Evolutionary conservation across 495 filamentous ascomycete species (phyloP), one percentile per base, ranked within the genome.

Genomic region (Schizothecium vesticola): DNA sequence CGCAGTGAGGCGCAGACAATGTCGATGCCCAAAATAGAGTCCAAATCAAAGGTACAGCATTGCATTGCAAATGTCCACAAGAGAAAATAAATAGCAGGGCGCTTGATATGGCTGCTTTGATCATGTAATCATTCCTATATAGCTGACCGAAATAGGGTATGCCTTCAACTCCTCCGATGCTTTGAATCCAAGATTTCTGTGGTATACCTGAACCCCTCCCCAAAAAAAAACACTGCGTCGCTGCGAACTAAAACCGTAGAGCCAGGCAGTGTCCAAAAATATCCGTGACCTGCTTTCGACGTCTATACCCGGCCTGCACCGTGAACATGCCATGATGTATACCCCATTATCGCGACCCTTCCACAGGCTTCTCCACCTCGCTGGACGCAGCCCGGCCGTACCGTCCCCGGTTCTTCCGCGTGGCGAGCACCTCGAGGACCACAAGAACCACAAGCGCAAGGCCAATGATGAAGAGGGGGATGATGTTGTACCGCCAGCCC

Each of bases 401-500:
- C 24, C 16, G 59, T 7, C 60, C 65, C 21, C 61, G n/a, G 13
- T 61, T 56, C 65, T 71, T 72, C 25, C 72, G 36, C 24, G 43
- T 23, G 36, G 69, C 59, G 64, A 70, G 19, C 62, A 76, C 19
- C 65, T 83, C 82, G 8, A 81, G 10, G 22, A 83, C 62, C 66
- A 85, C 81, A 68, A 88, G 72, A 1, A 75, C 76, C 29, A 83
- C 78, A 36, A 87, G 73, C 4, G 72, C 61, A 23, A 84, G 75
- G 19, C 80, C 81, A 12, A 83, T 59, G 12, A 86, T 56, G 64
- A 85, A 83, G 73, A 88, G 72, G 8, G 83, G 76, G 21, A 86
- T 81, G 61, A 86, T 72, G 76, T 87, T 87, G 76, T 81, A 86
- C 68, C 80, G 75, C 85, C 85, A 87, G 7, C 76, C 84, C 31